A percentile compares a stretch with the other conserved stretches of the same genome.
These are phyloP conservation scores for Apophysomyces trapeziformis DNA, from an alignment of 371 early-diverging fungal species.

Conservation along the genomic window DNA sequence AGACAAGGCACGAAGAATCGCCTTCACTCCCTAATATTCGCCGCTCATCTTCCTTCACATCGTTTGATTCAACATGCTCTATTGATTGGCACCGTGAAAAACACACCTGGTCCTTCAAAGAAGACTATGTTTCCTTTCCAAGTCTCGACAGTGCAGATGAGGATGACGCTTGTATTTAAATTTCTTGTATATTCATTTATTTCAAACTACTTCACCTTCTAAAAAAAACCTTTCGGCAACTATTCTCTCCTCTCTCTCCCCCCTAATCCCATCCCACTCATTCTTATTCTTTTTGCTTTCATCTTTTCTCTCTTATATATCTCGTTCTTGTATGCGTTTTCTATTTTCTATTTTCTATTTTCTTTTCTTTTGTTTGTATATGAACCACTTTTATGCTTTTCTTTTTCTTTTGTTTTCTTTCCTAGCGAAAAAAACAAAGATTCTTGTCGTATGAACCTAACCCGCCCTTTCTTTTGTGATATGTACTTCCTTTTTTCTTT, in stretches of 20 bases:
- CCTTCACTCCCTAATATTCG: not conserved
- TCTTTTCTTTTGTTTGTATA: constrained; percentile 4
- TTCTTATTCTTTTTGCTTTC: not conserved
- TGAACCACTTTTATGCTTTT: not conserved
- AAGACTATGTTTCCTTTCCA: constrained; percentile 41
- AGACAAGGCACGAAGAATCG: constrained; percentile 11
- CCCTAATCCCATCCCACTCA: not conserved
- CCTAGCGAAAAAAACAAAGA: not conserved
- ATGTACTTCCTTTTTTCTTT: too few relatives aligned
- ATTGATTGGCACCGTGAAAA: constrained; percentile 31
- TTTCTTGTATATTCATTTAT: constrained; percentile 1
- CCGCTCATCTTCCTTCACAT: constrained; percentile 11
- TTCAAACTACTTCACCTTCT: too few relatives aligned
- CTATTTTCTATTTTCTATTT: not conserved
- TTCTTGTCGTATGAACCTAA: constrained; percentile 8
- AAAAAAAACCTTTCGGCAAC: not conserved
- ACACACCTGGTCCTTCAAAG: constrained; percentile 33
- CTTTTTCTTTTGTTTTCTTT: not conserved
- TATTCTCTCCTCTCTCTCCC: not conserved
- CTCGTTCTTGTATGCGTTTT: constrained; percentile 12
- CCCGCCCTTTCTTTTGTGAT: not conserved
- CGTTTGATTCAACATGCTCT: constrained; percentile 15
- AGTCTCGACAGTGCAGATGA: constrained; percentile 19
- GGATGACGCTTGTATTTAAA: constrained; percentile 12
- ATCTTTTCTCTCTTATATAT: not conserved